Percentiles rank a stretch among this genome's conserved stretches.
Evolutionary conservation across 257 asterid genomes (phyloP).

Genomic region (Henckelia pumila): DNA sequence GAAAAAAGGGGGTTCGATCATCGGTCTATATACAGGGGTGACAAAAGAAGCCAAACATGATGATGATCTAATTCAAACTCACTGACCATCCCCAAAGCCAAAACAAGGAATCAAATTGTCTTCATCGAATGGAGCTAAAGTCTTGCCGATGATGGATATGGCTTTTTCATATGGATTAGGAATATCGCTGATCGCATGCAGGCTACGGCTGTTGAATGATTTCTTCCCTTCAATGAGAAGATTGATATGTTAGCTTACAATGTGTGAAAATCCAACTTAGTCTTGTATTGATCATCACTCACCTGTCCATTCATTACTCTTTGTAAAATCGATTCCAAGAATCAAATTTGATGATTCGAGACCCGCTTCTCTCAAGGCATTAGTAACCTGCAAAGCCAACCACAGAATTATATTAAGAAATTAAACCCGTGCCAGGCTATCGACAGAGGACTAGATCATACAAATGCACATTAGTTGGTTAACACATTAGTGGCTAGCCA

Average conservation of each 20-base stretch:
- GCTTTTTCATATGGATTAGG: constrained; percentile 85
- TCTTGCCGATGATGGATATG: constrained; percentile 77
- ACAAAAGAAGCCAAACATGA: background rate
- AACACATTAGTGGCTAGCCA: too few species aligned
- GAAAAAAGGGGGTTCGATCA: constrained; percentile 20
- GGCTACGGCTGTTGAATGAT: constrained; percentile 68
- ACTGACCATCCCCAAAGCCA: constrained; percentile 89
- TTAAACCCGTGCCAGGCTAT: constrained; percentile 14
- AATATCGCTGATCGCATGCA: constrained; percentile 56
- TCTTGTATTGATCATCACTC: constrained; percentile 20
- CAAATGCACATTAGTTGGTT: too few species aligned
- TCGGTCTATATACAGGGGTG: constrained; percentile 14
- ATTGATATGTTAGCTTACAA: constrained; percentile 31
- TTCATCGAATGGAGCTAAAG: constrained; percentile 81
- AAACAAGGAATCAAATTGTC: constrained; percentile 86
- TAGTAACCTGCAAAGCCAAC: constrained; percentile 54
- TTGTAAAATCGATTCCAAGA: constrained; percentile 79
- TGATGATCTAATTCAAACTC: constrained; percentile 1
- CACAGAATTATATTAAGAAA: constrained; percentile 16
- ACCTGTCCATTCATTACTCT: constrained; percentile 95
- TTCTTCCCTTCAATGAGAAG: constrained; percentile 52
- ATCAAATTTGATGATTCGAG: constrained; percentile 88
- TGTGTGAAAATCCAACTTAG: constrained; percentile 6
- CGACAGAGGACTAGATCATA: constrained; percentile 9
- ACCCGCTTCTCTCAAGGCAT: constrained; percentile 70